Base-by-base conservation (phyloP, 148 eudicot species). In the Heliosperma pusillum region DNA sequence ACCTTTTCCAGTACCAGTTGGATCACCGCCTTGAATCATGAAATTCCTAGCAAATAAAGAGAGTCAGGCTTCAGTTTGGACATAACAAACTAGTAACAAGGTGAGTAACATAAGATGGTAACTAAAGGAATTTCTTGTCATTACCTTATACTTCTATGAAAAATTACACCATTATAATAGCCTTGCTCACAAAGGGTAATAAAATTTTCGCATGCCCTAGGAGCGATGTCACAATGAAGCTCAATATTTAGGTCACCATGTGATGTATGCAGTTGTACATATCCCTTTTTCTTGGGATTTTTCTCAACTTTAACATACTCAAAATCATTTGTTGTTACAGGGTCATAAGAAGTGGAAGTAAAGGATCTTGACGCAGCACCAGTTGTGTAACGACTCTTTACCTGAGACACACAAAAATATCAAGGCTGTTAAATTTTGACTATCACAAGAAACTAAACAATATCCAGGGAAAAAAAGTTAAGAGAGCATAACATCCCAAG, bases 11-110 rank as follows among this genome's bases (percentile, higher is more conserved):
- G 98, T 94, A 36, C 98, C 96, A 76, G 98, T 92, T 55, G 98
- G 98, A 83, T 94, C 98, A 80, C 98, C 98, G 73, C 98, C 98
- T 94, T 94, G 98, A 77, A 94, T 90, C 98, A 94, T 94, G 76
- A 94, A 92, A 78, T 94, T 94, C 86, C 98, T 94, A 71, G 75
- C 77, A 80, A 16, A 65, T 25, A 76, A 21, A 19, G 19, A 66
- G 7, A 63, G 21, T 11, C 52, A 65, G 52, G 42, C 60, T 26
- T 71, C 44, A 76, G 72, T 72, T 64, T 80, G 67, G 40, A 57
- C 33, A 36, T 56, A 65, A 12, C 50, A 11, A 70, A 68, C 50
- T 52, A 55, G 47, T 21, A 16, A 16, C 19, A 69, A 52, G 30
- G 50, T 25, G 11, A 8, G 55, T 15, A 21, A 0, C 17, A 12